phyloP scores from a whole-genome alignment of 2,329 filamentous ascomycete species.

The Trichoderma pleuroti region DNA sequence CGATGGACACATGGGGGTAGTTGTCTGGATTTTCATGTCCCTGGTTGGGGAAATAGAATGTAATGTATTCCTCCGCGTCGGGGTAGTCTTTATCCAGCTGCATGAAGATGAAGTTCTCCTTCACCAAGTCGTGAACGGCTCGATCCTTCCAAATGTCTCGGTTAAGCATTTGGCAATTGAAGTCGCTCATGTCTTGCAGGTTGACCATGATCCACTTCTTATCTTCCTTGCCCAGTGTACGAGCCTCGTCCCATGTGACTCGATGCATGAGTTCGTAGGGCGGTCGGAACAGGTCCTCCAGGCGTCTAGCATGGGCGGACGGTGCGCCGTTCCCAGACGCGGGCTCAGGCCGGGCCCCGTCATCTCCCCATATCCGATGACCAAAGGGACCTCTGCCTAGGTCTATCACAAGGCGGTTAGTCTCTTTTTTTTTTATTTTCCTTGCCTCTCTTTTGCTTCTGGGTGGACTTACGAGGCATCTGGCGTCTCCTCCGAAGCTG shows the following conservation, averaged over 20 bases:
- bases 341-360: constrained; percentile 22
- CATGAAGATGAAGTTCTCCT: constrained; percentile 92
- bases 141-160: constrained; percentile 93
- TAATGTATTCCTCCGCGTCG: constrained; percentile 74
- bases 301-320: constrained; percentile 62
- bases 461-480: constrained; percentile 29
- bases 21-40: constrained; percentile 77
- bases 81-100: constrained; percentile 88
- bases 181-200: constrained; percentile 87
- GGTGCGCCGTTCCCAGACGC: constrained; percentile 44
- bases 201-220: constrained; percentile 97
- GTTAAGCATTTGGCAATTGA: constrained; percentile 91
- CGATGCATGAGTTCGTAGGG: constrained; percentile 85
- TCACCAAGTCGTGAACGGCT: constrained; percentile 72
- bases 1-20: constrained; percentile 92
- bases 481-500: constrained; percentile 54
- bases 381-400: constrained; percentile 36
- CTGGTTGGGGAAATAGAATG: constrained; percentile 77
- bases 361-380: constrained; percentile 36
- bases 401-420: constrained; percentile 16
- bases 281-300: constrained; percentile 89
- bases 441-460: not conserved
- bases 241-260: constrained; percentile 76
- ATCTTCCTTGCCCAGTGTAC: constrained; percentile 78
- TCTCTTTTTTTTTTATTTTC: not conserved